These are phyloP conservation scores for Alternaria dauci DNA, from an alignment of 2,329 filamentous ascomycete species.

Conservation along the genomic window DNA sequence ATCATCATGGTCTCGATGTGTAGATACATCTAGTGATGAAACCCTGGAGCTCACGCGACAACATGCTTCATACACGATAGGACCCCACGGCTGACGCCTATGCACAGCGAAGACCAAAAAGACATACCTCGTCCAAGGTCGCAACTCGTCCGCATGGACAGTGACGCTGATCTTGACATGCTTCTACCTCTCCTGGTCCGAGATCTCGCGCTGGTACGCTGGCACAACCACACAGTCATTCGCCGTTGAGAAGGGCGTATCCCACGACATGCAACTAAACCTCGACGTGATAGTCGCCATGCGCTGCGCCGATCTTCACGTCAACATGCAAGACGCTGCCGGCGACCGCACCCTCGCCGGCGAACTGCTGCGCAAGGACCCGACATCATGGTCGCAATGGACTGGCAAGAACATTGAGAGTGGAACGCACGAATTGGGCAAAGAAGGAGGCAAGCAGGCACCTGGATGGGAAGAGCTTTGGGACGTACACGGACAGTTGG, in stretches of 20 bases:
- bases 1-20: background rate
- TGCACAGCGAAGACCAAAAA: conserved; percentile 90
- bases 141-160: conserved; percentile 93
- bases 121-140: conserved; percentile 84
- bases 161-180: conserved; percentile 80
- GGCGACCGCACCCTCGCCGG: conserved; percentile 91
- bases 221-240: conserved; percentile 89
- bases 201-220: conserved; percentile 82
- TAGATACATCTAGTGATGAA: background rate
- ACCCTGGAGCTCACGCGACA: conserved; percentile 5
- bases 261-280: conserved; percentile 90
- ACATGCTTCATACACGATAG: background rate
- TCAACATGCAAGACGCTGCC: conserved; percentile 96
- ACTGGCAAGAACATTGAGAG: conserved; percentile 71
- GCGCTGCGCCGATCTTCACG: conserved; percentile 85
- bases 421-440: conserved; percentile 55
- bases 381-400: conserved; percentile 85
- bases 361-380: conserved; percentile 74
- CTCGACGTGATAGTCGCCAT: conserved; percentile 92
- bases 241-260: conserved; percentile 89
- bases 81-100: conserved; percentile 17
- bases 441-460: conserved; percentile 42
- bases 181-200: conserved; percentile 76
- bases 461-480: conserved; percentile 70
- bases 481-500: conserved; percentile 90